These are phyloP conservation scores for Salvia sclarea DNA, from an alignment of 305 asterid species.

Conservation along the genomic window DNA sequence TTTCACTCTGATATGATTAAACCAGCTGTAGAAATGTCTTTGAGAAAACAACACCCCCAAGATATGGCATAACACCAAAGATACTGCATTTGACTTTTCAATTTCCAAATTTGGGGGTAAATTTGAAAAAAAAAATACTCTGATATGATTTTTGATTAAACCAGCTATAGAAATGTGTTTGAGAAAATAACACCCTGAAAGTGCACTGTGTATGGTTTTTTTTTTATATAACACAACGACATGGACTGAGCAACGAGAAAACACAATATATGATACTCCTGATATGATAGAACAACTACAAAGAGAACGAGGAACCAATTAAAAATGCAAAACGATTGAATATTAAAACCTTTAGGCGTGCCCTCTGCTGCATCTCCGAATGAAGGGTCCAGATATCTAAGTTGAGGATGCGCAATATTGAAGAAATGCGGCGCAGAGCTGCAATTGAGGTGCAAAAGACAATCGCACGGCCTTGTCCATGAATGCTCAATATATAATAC, in stretches of 20 bases:
- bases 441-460: constrained; percentile 96
- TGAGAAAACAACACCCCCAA: no score
- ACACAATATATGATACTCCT: constrained; percentile 1
- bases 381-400: constrained; percentile 81
- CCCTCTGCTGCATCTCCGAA: constrained; percentile 98
- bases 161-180: no score
- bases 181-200: neutral
- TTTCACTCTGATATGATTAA: no score
- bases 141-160: no score
- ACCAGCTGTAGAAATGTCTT: no score
- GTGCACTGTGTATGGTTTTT: neutral
- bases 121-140: no score
- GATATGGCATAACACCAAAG: no score
- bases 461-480: constrained; percentile 92
- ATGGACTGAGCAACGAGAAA: neutral
- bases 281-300: constrained; percentile 10
- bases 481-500: constrained; percentile 78
- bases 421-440: constrained; percentile 86
- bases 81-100: no score
- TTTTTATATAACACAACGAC: neutral
- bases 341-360: constrained; percentile 78
- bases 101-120: no score
- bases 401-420: constrained; percentile 68
- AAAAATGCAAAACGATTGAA: constrained; percentile 26
- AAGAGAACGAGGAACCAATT: constrained; percentile 19